Evolutionary conservation across 208 protist species (phyloP).

Genomic region (Trypanosoma cruzi): DNA sequence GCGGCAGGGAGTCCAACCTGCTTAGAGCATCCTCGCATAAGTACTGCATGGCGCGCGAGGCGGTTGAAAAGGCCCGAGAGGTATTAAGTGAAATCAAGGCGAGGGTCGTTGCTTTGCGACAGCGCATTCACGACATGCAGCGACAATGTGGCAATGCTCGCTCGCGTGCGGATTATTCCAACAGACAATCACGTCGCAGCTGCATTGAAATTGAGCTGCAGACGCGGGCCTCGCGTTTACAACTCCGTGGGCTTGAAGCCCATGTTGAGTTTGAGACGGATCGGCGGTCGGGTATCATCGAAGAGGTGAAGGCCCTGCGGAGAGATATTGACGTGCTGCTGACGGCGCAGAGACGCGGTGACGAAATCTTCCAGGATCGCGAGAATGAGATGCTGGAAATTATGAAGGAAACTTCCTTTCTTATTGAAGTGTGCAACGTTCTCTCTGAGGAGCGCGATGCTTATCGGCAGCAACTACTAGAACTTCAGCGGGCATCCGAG

Average conservation of each 20-base stretch:
- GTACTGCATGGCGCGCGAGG: slow-evolving; percentile 45
- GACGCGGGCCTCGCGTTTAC: slow-evolving; percentile 42
- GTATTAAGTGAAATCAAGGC: slow-evolving; percentile 54
- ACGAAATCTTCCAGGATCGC: slow-evolving; percentile 80
- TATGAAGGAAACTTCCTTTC: slow-evolving; percentile 90
- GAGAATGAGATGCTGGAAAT: slow-evolving; percentile 89
- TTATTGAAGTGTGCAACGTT: slow-evolving; percentile 93
- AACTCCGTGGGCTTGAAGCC: slow-evolving; percentile 88
- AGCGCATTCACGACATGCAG: slow-evolving; percentile 37
- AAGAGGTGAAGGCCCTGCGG: slow-evolving; percentile 78
- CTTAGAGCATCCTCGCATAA: slow-evolving; percentile 51
- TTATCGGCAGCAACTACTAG: slow-evolving; percentile 41
- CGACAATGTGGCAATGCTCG: slow-evolving; percentile 4
- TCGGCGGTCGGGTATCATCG: slow-evolving; percentile 79
- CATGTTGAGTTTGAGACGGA: slow-evolving; percentile 85
- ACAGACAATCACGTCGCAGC: slow-evolving; percentile 12
- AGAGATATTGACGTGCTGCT: slow-evolving; percentile 90
- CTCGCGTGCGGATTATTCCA: neutral
- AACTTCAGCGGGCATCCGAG: slow-evolving; percentile 40
- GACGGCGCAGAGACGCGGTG: slow-evolving; percentile 84
- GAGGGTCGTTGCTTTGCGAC: slow-evolving; percentile 31
- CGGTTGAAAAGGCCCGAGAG: slow-evolving; percentile 40
- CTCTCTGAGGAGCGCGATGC: slow-evolving; percentile 82
- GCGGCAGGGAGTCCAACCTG: slow-evolving; percentile 38
- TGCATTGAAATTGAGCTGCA: slow-evolving; percentile 17